Evolutionary conservation across 345 rosid species (phyloP), one percentile per base, ranked within the genome.

Genomic region (Sisymbrium altissimum): DNA sequence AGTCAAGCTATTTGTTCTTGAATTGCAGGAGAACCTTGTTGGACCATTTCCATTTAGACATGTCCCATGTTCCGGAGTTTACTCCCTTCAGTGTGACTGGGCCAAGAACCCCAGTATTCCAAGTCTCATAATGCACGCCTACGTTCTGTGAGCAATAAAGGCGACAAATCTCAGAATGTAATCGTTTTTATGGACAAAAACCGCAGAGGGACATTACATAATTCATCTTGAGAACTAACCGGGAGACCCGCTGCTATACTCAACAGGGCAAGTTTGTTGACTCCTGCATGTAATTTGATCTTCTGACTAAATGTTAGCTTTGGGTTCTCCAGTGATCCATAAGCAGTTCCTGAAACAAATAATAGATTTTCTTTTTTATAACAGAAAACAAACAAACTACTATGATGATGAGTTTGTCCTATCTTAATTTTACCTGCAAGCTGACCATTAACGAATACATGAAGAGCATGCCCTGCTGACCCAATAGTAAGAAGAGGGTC

Each of bases 91-190:
- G 73, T 27, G 86, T 83, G 19, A 85, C 88, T 6, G 98, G 97
- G 7, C 97, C 97, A 17, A 91, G 87, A 68, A 94, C 81, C 6
- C 97, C 98, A 63, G 80, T 81, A 77, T 88, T 87, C 95, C 96
- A 83, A 56, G 84, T 86, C 81, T 94, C 98, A 41, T 79, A 94
- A 81, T 91, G 97, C 49, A 86, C 68, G 7, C 98, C 98, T 45
- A 88, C 93, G 63, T 94, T 94, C 98, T 94, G 77, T 64, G 63
- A 78, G 25, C 19, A 55, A 70, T 10, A 74, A 9, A 48, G 25
- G 62, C 39, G 35, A 19, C 1, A 0, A 56, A 19, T 39, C 17
- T 65, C 17, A 55, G 18, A 36, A 15, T 0, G 5, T 61, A 33
- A 9, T 48, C 56, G 3, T 29, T 23, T 50, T 3, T 15, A 27